These are phyloP conservation scores for Hericium erinaceus DNA, from an alignment of 768 basidiomycete genomes.

Conservation along the genomic window DNA sequence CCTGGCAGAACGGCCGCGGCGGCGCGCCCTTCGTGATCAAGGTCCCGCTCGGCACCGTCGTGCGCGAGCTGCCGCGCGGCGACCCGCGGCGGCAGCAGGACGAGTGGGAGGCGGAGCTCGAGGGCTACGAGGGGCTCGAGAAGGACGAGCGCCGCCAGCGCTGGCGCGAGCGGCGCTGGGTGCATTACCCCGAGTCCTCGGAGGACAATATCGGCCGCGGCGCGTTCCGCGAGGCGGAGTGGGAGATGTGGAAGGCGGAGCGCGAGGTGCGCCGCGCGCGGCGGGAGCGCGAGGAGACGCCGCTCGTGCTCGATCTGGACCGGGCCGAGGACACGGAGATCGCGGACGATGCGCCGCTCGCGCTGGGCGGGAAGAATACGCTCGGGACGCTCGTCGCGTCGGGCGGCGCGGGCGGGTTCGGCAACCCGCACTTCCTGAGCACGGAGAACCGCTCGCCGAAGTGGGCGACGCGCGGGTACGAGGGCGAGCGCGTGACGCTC, in stretches of 20 bases:
- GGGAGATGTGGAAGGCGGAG: slow-evolving; percentile 48
- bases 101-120: slow-evolving; percentile 69
- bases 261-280: slow-evolving; percentile 43
- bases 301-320: slow-evolving; percentile 56
- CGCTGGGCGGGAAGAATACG: slow-evolving; percentile 40
- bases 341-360: slow-evolving; percentile 53
- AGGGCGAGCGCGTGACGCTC: slow-evolving; percentile 73
- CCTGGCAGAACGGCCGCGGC: slow-evolving; percentile 77
- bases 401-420: slow-evolving; percentile 77
- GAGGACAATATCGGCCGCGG: slow-evolving; percentile 57
- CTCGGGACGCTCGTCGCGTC: slow-evolving; percentile 59
- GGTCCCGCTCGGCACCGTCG: slow-evolving; percentile 87
- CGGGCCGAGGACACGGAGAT: slow-evolving; percentile 32
- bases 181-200: slow-evolving; percentile 66
- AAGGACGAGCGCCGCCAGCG: slow-evolving; percentile 41
- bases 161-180: slow-evolving; percentile 61
- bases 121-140: slow-evolving; percentile 39
- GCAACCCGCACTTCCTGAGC: slow-evolving; percentile 81
- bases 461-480: slow-evolving; percentile 70
- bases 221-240: slow-evolving; percentile 66
- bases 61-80: slow-evolving; percentile 60
- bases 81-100: slow-evolving; percentile 58
- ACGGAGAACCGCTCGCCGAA: slow-evolving; percentile 71
- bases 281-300: slow-evolving; percentile 28
- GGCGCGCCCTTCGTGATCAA: slow-evolving; percentile 65